Base-by-base conservation (phyloP, 202 grass and related monocot species). In the Brachypodium distachyon region DNA sequence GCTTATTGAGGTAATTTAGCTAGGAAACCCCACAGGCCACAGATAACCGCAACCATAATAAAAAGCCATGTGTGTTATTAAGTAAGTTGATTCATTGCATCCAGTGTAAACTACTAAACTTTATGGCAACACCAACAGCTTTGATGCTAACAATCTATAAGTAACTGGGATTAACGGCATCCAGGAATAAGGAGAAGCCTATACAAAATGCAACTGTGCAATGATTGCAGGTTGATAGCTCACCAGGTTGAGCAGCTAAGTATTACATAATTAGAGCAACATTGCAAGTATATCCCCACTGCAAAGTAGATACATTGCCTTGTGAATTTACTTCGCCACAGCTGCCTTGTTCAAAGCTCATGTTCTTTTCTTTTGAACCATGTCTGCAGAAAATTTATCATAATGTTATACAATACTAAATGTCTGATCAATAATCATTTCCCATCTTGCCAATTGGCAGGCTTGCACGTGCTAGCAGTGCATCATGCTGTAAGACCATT, bases 1-100 rank as follows among this genome's bases (percentile, higher is more conserved):
- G n/a, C n/a, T n/a, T 99, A 75, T 99, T 99, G 64, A 99, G 85
- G 66, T 99, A 99, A 77, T 95, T 99, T 72, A 99, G 73, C 79
- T 99, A 92, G 53, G 92, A 92, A 72, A 99, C 87, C 31, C 87
- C 92, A 52, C n/a, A n/a, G n/a, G n/a, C n/a, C n/a, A n/a, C 89
- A 99, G 32, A 92, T 46, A 62, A 92, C 44, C 55, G 91, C 89
- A 64, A 99, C 85, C 73, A 82, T 78, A 66, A 88, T 77, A 81
- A 99, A 99, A 65, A 93, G 53, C 95, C 91, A 98, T 28, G 95
- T 98, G 73, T 95, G 82, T 21, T 85, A 87, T 87, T 92, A 95
- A 65, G 74, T 76, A 42, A 90, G 38, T 74, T 98, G 96, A 70
- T 82, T 98, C 74, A 87, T 88, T 72, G 91, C 96, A 70, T 92